Conservation (phyloP, 2,329 filamentous ascomycete genomes). For the Alternaria sp. region DNA sequence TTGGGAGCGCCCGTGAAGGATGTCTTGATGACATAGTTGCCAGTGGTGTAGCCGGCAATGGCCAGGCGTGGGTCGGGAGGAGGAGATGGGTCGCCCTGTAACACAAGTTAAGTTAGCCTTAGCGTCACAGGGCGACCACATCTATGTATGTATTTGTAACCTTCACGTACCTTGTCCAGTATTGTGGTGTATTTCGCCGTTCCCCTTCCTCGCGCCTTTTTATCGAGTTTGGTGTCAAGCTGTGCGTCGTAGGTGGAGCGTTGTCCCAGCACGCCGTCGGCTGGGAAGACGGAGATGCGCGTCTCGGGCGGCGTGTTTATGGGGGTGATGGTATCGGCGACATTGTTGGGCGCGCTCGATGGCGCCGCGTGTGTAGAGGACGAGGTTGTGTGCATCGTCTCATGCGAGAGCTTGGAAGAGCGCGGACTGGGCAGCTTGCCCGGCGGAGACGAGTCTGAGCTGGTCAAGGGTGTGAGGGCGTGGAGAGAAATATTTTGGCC, state of each 20-base stretch:
- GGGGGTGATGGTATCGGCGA: conserved; percentile 55
- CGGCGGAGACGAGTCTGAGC: conserved; percentile 68
- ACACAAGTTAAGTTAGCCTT: conserved; percentile 52
- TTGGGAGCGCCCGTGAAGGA: conserved; percentile 68
- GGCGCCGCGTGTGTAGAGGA: conserved; percentile 42
- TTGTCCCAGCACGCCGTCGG: conserved; percentile 62
- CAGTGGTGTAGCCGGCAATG: conserved; percentile 65
- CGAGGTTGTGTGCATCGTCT: conserved; percentile 41
- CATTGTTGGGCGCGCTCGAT: conserved; percentile 49
- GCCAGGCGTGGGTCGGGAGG: conserved; percentile 82
- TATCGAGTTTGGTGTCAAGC: conserved; percentile 63
- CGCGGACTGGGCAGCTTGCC: conserved; percentile 63
- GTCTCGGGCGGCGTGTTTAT: conserved; percentile 52
- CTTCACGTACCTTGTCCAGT: conserved; percentile 53
- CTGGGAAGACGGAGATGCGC: conserved; percentile 57
- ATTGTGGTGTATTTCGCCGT: conserved; percentile 59
- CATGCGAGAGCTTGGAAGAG: conserved; percentile 49
- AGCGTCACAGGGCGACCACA: conserved; percentile 50
- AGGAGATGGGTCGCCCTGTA: conserved; percentile 78
- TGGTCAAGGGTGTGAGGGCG: conserved; percentile 70
- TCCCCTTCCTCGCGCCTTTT: conserved; percentile 57
- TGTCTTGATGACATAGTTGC: conserved; percentile 56
- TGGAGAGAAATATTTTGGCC: conserved; percentile 61
- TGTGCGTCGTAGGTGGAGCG: conserved; percentile 69
- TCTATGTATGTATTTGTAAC: conserved; percentile 36